Percentiles rank a stretch among this genome's conserved stretches.
Conservation (phyloP, 148 eudicot genomes). For the Pharnaceum exiguum region DNA sequence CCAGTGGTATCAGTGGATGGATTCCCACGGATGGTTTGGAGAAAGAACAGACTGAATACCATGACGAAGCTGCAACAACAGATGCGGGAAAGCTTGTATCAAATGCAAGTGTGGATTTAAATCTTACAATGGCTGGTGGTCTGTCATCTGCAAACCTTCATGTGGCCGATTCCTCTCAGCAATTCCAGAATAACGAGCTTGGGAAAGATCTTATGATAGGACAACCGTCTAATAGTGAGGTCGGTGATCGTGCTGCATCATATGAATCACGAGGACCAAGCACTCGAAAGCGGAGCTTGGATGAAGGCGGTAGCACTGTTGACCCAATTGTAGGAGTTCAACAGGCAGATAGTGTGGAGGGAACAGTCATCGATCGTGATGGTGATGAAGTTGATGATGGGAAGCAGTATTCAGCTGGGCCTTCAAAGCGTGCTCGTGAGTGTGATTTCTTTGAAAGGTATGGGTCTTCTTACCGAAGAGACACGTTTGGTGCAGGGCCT, state of each 20-base stretch:
- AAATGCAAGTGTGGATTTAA: conserved; percentile 63
- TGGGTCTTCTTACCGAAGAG: conserved; percentile 51
- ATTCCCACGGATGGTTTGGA: conserved; percentile 65
- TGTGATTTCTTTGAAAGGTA: conserved; percentile 48
- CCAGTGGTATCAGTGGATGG: conserved; percentile 97
- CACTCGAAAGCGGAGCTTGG: conserved; percentile 80
- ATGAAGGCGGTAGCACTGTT: conserved; percentile 94
- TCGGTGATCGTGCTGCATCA: conserved; percentile 96
- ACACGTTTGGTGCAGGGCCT: conserved; percentile 91
- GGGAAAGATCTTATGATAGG: conserved; percentile 83
- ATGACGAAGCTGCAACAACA: conserved; percentile 84
- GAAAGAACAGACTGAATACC: conserved; percentile 74
- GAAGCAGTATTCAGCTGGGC: conserved; percentile 73
- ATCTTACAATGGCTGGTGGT: conserved; percentile 83
- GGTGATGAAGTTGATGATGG: conserved; percentile 92
- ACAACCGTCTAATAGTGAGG: conserved; percentile 93
- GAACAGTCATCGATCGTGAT: conserved; percentile 93
- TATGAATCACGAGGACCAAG: conserved; percentile 97
- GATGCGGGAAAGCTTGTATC: conserved; percentile 71
- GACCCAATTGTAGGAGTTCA: conserved; percentile 64
- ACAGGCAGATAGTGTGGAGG: conserved; percentile 93
- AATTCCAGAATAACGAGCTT: conserved; percentile 45
- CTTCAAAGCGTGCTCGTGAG: conserved; percentile 81
- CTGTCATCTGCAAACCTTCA: conserved; percentile 47
- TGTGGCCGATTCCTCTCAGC: conserved; percentile 46